Evolutionary conservation across 176 grass and related monocot genomes (phyloP), one percentile per base, ranked within the genome.

Genomic region (Aegilops speltoides): DNA sequence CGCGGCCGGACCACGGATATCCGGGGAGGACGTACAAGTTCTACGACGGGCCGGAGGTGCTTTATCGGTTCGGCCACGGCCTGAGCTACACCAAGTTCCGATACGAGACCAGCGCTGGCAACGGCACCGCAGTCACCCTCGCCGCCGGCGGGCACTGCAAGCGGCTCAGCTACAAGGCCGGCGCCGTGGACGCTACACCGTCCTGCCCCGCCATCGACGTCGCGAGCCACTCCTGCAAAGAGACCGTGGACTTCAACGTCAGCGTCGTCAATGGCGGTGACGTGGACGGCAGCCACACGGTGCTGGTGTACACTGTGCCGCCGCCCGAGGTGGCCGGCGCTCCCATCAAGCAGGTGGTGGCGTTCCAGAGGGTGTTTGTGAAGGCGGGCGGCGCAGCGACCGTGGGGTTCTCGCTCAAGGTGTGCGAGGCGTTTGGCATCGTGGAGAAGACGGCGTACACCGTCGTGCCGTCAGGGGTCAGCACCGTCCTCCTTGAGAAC

Each of bases 21-120:
- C 89, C 89, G 2, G 85, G 85, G 15, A 24, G 89, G 66, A 84
- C 89, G 0, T 87, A 91, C 85, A 91, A 91, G 76, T 90, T 90
- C 74, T 87, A 79, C 41, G n/a, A 59, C 32, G 84, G 89, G 3
- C 38, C 80, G 1, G 64, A 76, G 1, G 62, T 84, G 33, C 73
- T 89, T 50, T 89, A 89, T 56, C 87, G 81, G 32, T 89, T 84
- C 75, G 87, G 66, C 43, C 43, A 85, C 22, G 83, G 83, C 43
- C 73, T 85, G 14, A 78, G 83, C 73, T 76, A 88, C 79, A 88
- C 86, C 79, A 82, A 40, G 45, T 88, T 88, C 33, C 63, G 32
- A 41, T 90, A 93, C 34, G 65, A 46, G 28, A 54, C 28, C 4
- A 1, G 15, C 71, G 59, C 25, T 82, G 59, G 32, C 76, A 82